Conservation (phyloP, 148 eudicot genomes). For the Rhododendron vialii region DNA sequence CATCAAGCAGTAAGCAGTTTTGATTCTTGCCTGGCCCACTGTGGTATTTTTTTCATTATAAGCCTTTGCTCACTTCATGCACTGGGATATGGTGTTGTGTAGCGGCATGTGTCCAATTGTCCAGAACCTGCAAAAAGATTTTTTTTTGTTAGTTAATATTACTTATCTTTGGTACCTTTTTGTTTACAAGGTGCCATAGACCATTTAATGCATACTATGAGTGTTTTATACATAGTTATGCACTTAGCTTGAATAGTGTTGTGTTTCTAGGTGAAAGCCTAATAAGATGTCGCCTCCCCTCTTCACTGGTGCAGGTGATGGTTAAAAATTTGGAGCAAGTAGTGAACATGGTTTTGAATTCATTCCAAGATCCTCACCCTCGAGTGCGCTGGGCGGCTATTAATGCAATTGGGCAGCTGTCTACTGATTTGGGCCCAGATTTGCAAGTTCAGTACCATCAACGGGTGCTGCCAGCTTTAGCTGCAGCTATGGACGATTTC, state of each 20-base stretch:
- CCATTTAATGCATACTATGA: not conserved
- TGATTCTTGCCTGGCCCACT: not conserved
- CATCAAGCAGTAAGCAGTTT: not conserved
- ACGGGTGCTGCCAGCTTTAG: conserved; percentile 75
- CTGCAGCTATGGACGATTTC: conserved; percentile 90
- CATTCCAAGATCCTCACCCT: conserved; percentile 88
- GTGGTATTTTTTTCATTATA: not conserved
- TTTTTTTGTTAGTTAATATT: not conserved
- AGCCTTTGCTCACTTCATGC: not conserved
- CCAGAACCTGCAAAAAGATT: not conserved
- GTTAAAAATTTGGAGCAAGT: conserved; percentile 83
- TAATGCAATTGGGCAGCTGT: conserved; percentile 92
- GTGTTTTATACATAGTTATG: not conserved
- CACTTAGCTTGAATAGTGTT: not conserved
- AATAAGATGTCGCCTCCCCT: not conserved
- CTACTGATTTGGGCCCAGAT: conserved; percentile 95
- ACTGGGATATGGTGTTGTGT: not conserved
- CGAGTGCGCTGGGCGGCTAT: conserved; percentile 98
- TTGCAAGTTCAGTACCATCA: conserved; percentile 87
- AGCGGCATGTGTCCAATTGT: not conserved
- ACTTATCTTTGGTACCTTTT: not conserved
- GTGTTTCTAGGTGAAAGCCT: not conserved
- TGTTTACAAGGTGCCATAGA: not conserved
- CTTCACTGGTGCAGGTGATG: conserved; percentile 62
- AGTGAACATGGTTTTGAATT: conserved; percentile 75